Percentiles rank a stretch among this genome's conserved stretches.
These are phyloP conservation scores for Fusarium continuum DNA, from an alignment of 2,329 filamentous ascomycete species.

Conservation along the genomic window DNA sequence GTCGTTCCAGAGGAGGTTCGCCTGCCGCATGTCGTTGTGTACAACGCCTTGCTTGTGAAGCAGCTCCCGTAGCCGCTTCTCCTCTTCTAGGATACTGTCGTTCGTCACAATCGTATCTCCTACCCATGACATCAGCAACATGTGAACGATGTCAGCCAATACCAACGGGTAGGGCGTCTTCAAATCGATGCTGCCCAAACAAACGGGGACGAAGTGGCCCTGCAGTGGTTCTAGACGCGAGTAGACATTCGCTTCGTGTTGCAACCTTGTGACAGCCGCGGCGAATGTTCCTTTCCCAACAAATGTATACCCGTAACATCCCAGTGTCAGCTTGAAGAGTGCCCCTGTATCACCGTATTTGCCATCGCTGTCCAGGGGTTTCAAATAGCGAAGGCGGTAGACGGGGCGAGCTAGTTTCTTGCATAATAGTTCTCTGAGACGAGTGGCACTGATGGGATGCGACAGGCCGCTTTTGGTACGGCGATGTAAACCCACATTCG, in stretches of 20 bases:
- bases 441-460: conserved; percentile 17
- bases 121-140: conserved; percentile 42
- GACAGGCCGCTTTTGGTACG: not conserved
- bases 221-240: conserved; percentile 29
- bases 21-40: conserved; percentile 29
- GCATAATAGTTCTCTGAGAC: too few species aligned
- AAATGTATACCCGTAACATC: conserved; percentile 36
- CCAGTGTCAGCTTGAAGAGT: conserved; percentile 35
- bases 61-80: too few species aligned
- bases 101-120: too few species aligned
- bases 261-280: not conserved
- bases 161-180: conserved; percentile 22
- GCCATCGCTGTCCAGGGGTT: conserved; percentile 4
- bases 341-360: conserved; percentile 15
- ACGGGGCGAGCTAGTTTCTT: too few species aligned
- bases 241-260: conserved; percentile 35
- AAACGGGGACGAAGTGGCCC: conserved; percentile 30
- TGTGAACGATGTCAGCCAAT: conserved; percentile 21
- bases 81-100: too few species aligned
- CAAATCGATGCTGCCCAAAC: conserved; percentile 24
- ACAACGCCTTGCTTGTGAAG: conserved; percentile 27
- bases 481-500: conserved; percentile 32
- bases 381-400: too few species aligned
- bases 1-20: conserved; percentile 35
- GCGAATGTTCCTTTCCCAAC: conserved; percentile 34